A percentile compares a stretch with the other conserved stretches of the same genome.
Evolutionary conservation across 2,329 filamentous ascomycete species (phyloP).

Genomic region (Penicillium sp.): DNA sequence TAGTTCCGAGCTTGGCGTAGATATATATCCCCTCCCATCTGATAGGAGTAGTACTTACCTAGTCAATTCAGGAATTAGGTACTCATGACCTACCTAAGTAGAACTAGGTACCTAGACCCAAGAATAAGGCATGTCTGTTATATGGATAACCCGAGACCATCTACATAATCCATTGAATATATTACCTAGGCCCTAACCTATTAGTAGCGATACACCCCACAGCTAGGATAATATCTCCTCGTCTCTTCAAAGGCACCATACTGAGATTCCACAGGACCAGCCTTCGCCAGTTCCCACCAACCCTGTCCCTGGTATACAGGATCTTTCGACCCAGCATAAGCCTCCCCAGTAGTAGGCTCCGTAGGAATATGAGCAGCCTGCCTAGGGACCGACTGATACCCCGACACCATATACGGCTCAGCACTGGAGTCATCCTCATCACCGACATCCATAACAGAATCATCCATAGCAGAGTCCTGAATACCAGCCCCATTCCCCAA

Average conservation of each 20-base stretch:
- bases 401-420: slow-evolving; percentile 80
- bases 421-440: slow-evolving; percentile 47
- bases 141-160: neutral
- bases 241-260: slow-evolving; percentile 39
- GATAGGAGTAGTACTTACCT: too few relatives aligned
- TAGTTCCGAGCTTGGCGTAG: too few relatives aligned
- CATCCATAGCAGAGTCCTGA: slow-evolving; percentile 17
- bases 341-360: slow-evolving; percentile 31
- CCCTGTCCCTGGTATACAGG: slow-evolving; percentile 41
- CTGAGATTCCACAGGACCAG: slow-evolving; percentile 36
- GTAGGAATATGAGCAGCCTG: slow-evolving; percentile 52
- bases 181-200: neutral
- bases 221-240: slow-evolving; percentile 23
- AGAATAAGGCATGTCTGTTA: neutral
- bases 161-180: neutral
- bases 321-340: slow-evolving; percentile 40
- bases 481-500: neutral
- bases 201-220: slow-evolving; percentile 15
- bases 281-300: slow-evolving; percentile 38
- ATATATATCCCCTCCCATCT: too few relatives aligned
- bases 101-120: too few relatives aligned
- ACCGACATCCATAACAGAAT: slow-evolving; percentile 20
- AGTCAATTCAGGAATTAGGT: too few relatives aligned
- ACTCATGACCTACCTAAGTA: too few relatives aligned
- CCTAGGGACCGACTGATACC: slow-evolving; percentile 68